Conservation (phyloP, 2,329 filamentous ascomycete genomes). For the Torrubiellomyces zombiae region DNA sequence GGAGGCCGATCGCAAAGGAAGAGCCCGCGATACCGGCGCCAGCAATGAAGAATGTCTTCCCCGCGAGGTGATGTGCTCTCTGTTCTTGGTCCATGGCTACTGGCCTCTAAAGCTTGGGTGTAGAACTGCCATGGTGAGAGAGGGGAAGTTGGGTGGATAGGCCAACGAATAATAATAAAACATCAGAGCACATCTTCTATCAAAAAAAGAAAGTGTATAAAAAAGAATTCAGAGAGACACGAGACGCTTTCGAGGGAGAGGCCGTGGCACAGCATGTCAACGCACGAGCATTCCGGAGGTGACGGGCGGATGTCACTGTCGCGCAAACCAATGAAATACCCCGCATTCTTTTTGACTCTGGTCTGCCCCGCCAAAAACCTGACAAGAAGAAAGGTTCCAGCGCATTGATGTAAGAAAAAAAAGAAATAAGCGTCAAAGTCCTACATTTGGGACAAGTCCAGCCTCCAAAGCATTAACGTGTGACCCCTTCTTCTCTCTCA, state of each 20-base stretch:
- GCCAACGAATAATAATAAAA: background rate
- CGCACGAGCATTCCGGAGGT: no score
- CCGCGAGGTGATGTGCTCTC: constrained; percentile 14
- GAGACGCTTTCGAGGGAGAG: constrained; percentile 1
- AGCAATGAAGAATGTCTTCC: constrained; percentile 24
- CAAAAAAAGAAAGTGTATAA: background rate
- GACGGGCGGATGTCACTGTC: no score
- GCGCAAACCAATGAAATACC: no score
- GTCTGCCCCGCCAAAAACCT: constrained; percentile 4
- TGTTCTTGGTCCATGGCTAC: constrained; percentile 5
- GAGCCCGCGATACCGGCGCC: constrained; percentile 27
- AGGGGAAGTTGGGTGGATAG: no score
- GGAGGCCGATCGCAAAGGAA: constrained; percentile 22
- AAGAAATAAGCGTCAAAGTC: no score
- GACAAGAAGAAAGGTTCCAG: constrained; percentile 3
- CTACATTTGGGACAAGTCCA: no score
- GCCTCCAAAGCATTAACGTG: no score
- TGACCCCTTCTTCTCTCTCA: background rate
- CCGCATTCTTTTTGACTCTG: no score
- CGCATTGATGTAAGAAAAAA: no score
- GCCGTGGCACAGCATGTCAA: constrained; percentile 15
- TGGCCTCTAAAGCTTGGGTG: background rate
- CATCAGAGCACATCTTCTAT: background rate
- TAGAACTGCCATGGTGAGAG: no score
- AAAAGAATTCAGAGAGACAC: no score